Conservation (phyloP, 1,284 basidiomycete genomes). For the Ceratorhiza oryzae-sativae region DNA sequence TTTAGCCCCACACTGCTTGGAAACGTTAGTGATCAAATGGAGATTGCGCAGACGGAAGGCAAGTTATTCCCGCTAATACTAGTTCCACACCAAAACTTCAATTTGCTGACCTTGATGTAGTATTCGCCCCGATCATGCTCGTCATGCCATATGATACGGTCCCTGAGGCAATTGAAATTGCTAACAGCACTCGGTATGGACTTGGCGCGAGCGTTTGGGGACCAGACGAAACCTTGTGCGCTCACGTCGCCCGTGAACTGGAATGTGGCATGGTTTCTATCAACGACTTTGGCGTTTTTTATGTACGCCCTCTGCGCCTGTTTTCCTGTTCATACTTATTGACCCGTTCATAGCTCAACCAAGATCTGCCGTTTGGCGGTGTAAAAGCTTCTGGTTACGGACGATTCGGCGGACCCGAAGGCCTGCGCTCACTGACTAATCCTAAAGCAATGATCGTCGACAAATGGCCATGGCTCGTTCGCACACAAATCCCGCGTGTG, state of each 20-base stretch:
- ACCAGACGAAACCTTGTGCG: slow-evolving; percentile 73
- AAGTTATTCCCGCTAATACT: slow-evolving; percentile 51
- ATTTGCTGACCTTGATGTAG: slow-evolving; percentile 53
- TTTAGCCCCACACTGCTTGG: slow-evolving; percentile 89
- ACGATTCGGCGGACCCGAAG: slow-evolving; percentile 92
- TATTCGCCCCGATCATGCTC: slow-evolving; percentile 89
- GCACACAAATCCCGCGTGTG: slow-evolving; percentile 86
- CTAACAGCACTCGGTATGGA: slow-evolving; percentile 87
- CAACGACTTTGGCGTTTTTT: slow-evolving; percentile 94
- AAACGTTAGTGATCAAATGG: slow-evolving; percentile 76
- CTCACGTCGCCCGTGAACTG: slow-evolving; percentile 77
- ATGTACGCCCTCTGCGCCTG: slow-evolving; percentile 62
- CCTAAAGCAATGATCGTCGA: slow-evolving; percentile 88
- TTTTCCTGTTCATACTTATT: slow-evolving; percentile 64
- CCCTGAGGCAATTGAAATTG: slow-evolving; percentile 83
- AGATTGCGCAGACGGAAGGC: slow-evolving; percentile 83
- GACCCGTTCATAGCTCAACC: slow-evolving; percentile 58
- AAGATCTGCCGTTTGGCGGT: slow-evolving; percentile 94
- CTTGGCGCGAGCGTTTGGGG: slow-evolving; percentile 98
- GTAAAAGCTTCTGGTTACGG: slow-evolving; percentile 89
- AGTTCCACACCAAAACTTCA: too few species aligned
- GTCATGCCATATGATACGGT: slow-evolving; percentile 82
- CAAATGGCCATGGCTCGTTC: slow-evolving; percentile 78
- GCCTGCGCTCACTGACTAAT: slow-evolving; percentile 84
- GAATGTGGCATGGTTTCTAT: slow-evolving; percentile 97